Percentiles rank a stretch among this genome's conserved stretches.
phyloP scores from a whole-genome alignment of 2,329 filamentous ascomycete genomes.

The Penicillium capsulatum region DNA sequence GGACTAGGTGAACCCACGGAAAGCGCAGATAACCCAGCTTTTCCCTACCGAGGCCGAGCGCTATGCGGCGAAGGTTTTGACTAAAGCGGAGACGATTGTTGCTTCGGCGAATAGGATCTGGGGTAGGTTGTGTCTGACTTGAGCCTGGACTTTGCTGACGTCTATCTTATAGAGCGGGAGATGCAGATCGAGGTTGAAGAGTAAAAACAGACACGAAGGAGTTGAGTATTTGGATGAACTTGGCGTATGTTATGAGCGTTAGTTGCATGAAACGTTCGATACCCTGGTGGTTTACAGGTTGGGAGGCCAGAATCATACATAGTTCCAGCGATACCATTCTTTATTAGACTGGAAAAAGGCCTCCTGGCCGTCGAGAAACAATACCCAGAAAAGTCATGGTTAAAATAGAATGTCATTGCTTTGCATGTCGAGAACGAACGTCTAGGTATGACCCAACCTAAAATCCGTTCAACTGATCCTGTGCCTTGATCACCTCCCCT shows the following conservation, averaged over 20 bases:
- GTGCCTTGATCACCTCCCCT: conserved; percentile 42
- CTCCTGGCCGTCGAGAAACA: no score
- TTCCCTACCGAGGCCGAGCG: conserved; percentile 56
- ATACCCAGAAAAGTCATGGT: no score
- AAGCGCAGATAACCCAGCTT: conserved; percentile 48
- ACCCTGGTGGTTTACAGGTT: no score
- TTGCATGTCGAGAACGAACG: no score
- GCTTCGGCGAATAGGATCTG: conserved; percentile 66
- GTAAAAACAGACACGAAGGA: no score
- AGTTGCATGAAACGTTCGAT: no score
- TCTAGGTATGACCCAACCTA: no score
- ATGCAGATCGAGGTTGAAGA: conserved; percentile 37
- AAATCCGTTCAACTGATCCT: conserved; percentile 40
- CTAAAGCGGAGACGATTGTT: conserved; percentile 65
- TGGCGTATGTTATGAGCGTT: no score
- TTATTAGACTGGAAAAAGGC: no score
- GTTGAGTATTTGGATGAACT: no score
- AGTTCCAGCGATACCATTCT: background rate
- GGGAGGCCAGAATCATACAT: no score
- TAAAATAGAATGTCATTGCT: no score
- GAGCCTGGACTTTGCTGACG: background rate
- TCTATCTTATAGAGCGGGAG: conserved; percentile 30
- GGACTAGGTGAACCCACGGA: conserved; percentile 65
- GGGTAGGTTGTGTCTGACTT: conserved; percentile 39
- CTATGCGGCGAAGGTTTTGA: conserved; percentile 60